Evolutionary conservation across 2,329 filamentous ascomycete species (phyloP), one percentile per base, ranked within the genome.

Genomic region (Chaetoscypha palmicola): DNA sequence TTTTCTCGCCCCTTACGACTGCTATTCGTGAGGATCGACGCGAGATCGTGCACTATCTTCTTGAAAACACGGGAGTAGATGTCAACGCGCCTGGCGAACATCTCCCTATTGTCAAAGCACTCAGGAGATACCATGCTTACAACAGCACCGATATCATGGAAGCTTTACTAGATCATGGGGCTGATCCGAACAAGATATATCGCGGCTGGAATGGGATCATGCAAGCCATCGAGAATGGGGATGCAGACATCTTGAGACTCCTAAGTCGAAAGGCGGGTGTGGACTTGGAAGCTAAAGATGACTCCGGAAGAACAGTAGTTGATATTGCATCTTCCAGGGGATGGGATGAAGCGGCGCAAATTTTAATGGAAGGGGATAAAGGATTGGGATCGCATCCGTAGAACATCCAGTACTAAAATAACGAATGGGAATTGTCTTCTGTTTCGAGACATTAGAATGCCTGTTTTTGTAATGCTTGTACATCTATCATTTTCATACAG

Each of bases 71-170:
- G 1, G 72, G 72, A 7, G 81, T 80, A 0, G 77, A 84, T 54
- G 71, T 78, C 34, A 84, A 84, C 58, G 68, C 76, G 0, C 80
- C 81, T 0, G 81, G 81, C 16, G 81, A 86, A 66, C 81, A 86
- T 61, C 64, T 86, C 9, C 81, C 81, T 5, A 72, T 86, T 41
- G 79, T 86, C 60, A 86, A 85, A 62, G 77, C 81, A 2, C 69
- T 86, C 34, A 73, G 81, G 3, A 68, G 77, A 17, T 74, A 74
- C 54, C 67, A 72, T 42, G 68, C n/a, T n/a, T n/a, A 69, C 7
- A 67, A 70, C 24, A 73, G 83, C 52, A 71, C 73, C 0, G 72
- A 77, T 31, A 76, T 82, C 43, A 69, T 85, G 23, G 72, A 80
- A 59, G 68, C 81, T 64, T 68, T 86, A 4, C 68, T 86, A 5